Evolutionary conservation across 2,329 filamentous ascomycete species (phyloP).

Genomic region (Cercospora sp.): DNA sequence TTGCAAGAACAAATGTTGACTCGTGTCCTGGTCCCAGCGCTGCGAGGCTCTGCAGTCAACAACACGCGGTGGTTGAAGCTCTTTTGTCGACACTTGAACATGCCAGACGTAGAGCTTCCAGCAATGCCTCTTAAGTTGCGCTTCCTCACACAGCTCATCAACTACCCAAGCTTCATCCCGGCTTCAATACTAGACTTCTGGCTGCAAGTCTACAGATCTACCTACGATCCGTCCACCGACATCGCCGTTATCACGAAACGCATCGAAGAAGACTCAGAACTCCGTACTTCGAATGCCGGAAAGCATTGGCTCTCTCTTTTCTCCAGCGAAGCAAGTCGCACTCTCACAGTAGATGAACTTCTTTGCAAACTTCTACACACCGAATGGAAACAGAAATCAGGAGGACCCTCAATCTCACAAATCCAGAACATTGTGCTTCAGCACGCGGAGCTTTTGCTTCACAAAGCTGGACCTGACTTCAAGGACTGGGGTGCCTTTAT

Average conservation of each 20-base stretch:
- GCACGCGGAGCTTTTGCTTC: constrained; percentile 20
- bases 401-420: constrained; percentile 6
- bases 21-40: constrained; percentile 24
- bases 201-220: constrained; percentile 28
- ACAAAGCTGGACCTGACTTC: not conserved
- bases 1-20: constrained; percentile 15
- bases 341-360: not conserved
- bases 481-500: constrained; percentile 11
- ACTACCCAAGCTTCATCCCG: constrained; percentile 26
- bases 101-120: constrained; percentile 6
- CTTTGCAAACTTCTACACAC: constrained; percentile 4
- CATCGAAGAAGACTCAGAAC: constrained; percentile 23
- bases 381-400: constrained; percentile 11
- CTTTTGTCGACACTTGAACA: constrained; percentile 16
- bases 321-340: constrained; percentile 3
- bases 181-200: constrained; percentile 32
- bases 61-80: constrained; percentile 26
- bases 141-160: constrained; percentile 17
- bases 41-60: constrained; percentile 17
- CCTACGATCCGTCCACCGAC: constrained; percentile 29
- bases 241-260: constrained; percentile 32
- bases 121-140: constrained; percentile 9
- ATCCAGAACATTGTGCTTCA: constrained; percentile 14
- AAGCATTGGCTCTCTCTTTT: constrained; percentile 36
- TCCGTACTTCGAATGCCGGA: constrained; percentile 23